Conservation (phyloP, 1,284 basidiomycete species). For the Ganoderma multipileum region DNA sequence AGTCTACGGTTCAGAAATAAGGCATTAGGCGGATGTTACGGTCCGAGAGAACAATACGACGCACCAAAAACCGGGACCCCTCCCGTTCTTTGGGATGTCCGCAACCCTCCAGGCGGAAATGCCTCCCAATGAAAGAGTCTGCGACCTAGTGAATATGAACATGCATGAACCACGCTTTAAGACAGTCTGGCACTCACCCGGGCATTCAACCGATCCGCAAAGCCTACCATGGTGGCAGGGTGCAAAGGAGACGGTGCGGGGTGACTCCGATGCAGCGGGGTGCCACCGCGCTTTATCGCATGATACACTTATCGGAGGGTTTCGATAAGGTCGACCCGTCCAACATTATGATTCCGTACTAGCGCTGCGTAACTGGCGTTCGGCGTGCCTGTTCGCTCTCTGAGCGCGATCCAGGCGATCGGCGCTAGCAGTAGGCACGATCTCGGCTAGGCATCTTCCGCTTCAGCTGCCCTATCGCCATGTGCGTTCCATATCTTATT, state of each 20-base stretch:
- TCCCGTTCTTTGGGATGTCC: conserved; percentile 78
- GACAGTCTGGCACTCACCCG: conserved; percentile 27
- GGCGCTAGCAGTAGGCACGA: not conserved
- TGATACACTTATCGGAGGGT: not conserved
- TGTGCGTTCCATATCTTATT: no score
- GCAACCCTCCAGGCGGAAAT: conserved; percentile 87
- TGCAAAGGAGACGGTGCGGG: conserved; percentile 23
- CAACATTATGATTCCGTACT: not conserved
- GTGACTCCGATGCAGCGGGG: not conserved
- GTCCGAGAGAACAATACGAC: conserved; percentile 34
- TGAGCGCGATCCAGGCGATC: not conserved
- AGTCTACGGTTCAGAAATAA: conserved; percentile 51
- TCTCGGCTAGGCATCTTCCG: not conserved
- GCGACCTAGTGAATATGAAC: conserved; percentile 59
- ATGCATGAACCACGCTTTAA: not conserved
- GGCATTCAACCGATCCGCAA: conserved; percentile 39
- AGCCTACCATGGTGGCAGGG: conserved; percentile 33
- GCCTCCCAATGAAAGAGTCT: conserved; percentile 73
- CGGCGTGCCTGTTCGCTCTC: not conserved
- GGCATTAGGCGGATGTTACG: not conserved
- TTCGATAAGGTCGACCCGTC: conserved; percentile 11
- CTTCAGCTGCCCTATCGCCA: not conserved
- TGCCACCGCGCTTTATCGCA: conserved; percentile 7
- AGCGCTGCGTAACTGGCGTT: not conserved
- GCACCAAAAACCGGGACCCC: conserved; percentile 78